phyloP scores from a whole-genome alignment of 352 stramenopile species.

The Stramenopiles sp. region DNA sequence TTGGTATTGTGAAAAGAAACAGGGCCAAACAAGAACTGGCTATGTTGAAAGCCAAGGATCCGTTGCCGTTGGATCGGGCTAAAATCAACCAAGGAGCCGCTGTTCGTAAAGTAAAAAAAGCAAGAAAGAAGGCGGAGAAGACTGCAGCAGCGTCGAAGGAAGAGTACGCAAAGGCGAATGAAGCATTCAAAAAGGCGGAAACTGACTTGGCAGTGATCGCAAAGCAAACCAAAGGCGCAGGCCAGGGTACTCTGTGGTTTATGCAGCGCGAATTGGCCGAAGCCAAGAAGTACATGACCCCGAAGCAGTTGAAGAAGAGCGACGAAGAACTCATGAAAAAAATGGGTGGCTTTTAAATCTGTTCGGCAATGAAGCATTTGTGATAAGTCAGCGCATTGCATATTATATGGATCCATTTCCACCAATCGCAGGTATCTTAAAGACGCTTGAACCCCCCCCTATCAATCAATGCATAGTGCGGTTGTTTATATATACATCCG shows the following conservation, averaged over 20 bases:
- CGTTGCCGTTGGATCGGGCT: slow-evolving; percentile 23
- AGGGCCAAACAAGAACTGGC: slow-evolving; percentile 30
- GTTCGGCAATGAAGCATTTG: too few species aligned
- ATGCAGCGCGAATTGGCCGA: neutral
- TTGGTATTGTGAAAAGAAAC: slow-evolving; percentile 28
- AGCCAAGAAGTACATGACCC: neutral
- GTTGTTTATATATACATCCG: too few species aligned
- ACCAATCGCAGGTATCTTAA: too few species aligned
- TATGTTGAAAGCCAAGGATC: slow-evolving; percentile 26
- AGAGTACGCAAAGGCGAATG: neutral
- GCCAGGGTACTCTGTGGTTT: neutral
- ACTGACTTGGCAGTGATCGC: neutral
- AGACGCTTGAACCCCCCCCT: too few species aligned
- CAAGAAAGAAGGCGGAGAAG: neutral
- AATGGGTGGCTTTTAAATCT: too few species aligned
- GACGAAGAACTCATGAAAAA: too few species aligned
- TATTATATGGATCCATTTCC: too few species aligned
- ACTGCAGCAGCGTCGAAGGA: neutral
- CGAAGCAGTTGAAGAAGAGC: neutral
- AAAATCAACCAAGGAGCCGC: slow-evolving; percentile 28
- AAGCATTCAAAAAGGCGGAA: neutral
- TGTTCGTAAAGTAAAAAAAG: slow-evolving; percentile 22
- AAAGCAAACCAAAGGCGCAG: neutral
- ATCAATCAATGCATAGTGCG: too few species aligned
- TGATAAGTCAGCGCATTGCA: too few species aligned